A percentile compares a stretch with the other conserved stretches of the same genome.
Evolutionary conservation across 305 asterid species (phyloP).

Genomic region (Fraxinus sp.): DNA sequence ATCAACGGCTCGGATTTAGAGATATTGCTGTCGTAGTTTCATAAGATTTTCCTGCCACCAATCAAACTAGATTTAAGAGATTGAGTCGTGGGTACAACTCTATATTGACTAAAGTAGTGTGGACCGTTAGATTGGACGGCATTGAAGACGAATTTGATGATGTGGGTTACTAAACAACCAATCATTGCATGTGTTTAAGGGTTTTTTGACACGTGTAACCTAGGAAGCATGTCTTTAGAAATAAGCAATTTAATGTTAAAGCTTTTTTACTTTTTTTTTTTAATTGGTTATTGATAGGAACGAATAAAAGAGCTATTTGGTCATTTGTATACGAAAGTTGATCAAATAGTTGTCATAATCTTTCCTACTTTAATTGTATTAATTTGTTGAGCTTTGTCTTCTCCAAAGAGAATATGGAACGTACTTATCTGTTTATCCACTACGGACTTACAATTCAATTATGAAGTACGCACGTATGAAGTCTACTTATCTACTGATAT

Average conservation of each 20-base stretch:
- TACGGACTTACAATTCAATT: background rate
- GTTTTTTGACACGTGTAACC: background rate
- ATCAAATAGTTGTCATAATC: background rate
- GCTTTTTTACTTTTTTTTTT: background rate
- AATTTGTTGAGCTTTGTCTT: background rate
- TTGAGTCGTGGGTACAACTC: background rate
- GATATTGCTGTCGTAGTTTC: background rate
- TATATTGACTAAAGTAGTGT: background rate
- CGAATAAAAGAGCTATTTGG: background rate
- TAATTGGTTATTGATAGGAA: background rate
- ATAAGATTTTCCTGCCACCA: background rate
- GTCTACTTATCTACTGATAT: too few relatives aligned
- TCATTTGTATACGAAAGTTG: background rate
- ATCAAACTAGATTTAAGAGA: background rate
- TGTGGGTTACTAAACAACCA: background rate
- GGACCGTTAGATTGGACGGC: background rate
- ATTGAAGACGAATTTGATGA: background rate
- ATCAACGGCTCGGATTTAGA: background rate
- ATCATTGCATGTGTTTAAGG: background rate
- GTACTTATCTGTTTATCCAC: background rate
- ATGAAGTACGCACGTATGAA: too few relatives aligned
- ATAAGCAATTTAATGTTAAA: background rate
- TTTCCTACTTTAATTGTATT: too few relatives aligned
- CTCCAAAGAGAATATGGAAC: background rate
- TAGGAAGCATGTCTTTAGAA: background rate